Base-by-base conservation (phyloP, 805 yeast genomes). In the Metschnikowia orientalis region DNA sequence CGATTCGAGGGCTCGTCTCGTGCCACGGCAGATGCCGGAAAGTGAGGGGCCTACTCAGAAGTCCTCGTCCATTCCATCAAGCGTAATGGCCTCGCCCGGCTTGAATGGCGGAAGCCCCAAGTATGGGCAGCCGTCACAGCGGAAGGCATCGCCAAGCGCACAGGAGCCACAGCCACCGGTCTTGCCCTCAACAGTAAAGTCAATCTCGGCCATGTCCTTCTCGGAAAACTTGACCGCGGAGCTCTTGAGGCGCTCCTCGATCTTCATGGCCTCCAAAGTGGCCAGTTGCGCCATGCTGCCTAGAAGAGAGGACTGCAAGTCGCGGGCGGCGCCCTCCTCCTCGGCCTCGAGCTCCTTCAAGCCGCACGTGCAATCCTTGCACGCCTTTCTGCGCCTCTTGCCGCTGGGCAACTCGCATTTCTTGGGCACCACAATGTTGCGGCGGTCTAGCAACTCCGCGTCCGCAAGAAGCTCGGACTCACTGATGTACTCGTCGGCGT, bases 291-390 rank as follows among this genome's bases (percentile, higher is more conserved):
- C 75, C 69, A 71, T 57, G 27, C 59, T 49, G 34, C 73, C 62
- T 51, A 73, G 51, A 41, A 73, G 47, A 2, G 69, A 42, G 35
- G 61, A 63, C 49, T 72, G 79, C 27, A 70, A 45, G 40, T 56
- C 56, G 45, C 65, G 57, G 54, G 59, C 73, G 47, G 50, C 53
- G 44, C 35, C 53, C 39, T 50, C 77, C 70, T 77, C 86, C 32
- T 61, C 65, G 39, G 82, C 89, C 63, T 92, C 96, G 33, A 73
- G 60, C 57, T 92, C 99, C 48, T 83, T 88, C 44, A 92, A 70
- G 5, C 99, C 99, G 67, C 99, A 92, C 0, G 97, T 82, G 61
- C 99, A 92, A 61, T 92, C 96, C 62, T 89, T 92, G 67, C 99
- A 92, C 0, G 99, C 98, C 62, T 80, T 87, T 66, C 90, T 77